Percentiles rank a stretch among this genome's conserved stretches.
These are phyloP conservation scores for Puya raimondii DNA, from an alignment of 176 grass and related monocot species.

Conservation along the genomic window DNA sequence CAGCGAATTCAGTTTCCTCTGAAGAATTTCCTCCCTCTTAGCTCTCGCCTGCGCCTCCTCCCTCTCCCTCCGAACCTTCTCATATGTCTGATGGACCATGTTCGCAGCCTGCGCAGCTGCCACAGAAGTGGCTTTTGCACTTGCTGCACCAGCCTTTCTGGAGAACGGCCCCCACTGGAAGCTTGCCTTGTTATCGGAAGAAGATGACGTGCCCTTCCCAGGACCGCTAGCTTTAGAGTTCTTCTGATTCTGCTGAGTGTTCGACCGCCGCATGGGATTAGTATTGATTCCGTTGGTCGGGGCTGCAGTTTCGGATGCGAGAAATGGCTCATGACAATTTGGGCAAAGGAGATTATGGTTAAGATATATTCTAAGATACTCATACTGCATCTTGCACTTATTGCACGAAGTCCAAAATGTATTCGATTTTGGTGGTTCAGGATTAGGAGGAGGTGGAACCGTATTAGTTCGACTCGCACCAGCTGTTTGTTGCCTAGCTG, in stretches of 20 bases:
- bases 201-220: no score
- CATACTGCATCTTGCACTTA: slow-evolving; percentile 24
- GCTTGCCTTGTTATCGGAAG: slow-evolving; percentile 5
- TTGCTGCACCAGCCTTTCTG: slow-evolving; percentile 18
- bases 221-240: neutral
- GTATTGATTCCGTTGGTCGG: slow-evolving; percentile 1
- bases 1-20: neutral
- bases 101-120: slow-evolving; percentile 14
- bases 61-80: slow-evolving; percentile 21
- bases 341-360: slow-evolving; percentile 24
- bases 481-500: neutral
- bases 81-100: slow-evolving; percentile 29
- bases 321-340: slow-evolving; percentile 22
- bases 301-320: slow-evolving; percentile 15
- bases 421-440: neutral
- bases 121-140: slow-evolving; percentile 20
- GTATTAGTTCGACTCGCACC: neutral
- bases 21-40: slow-evolving; percentile 17
- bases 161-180: slow-evolving; percentile 23
- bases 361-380: slow-evolving; percentile 35
- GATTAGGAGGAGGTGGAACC: neutral
- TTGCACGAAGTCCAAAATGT: slow-evolving; percentile 68
- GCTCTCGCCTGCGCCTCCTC: slow-evolving; percentile 10
- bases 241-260: slow-evolving; percentile 5
- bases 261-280: neutral